These are phyloP conservation scores for Thielaviopsis musarum DNA, from an alignment of 2,329 filamentous ascomycete species.

Conservation along the genomic window DNA sequence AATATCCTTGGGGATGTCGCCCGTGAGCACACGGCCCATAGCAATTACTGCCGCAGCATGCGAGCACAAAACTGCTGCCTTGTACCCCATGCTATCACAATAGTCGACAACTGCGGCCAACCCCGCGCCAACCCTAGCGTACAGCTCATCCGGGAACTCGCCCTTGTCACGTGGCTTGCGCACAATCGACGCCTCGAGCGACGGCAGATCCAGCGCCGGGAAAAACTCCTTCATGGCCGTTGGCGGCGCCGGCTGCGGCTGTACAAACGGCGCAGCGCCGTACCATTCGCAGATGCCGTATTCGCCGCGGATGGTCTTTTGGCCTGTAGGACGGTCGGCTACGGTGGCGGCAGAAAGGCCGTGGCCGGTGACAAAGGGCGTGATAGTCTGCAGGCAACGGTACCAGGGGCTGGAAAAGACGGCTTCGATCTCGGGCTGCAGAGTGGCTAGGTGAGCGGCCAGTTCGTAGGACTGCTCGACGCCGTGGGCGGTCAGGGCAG, in stretches of 20 bases:
- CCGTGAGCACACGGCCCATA: constrained; percentile 67
- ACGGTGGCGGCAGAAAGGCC: constrained; percentile 13
- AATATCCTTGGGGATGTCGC: constrained; percentile 52
- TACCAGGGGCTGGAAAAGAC: constrained; percentile 82
- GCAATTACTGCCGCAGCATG: constrained; percentile 86
- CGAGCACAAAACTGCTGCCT: constrained; percentile 63
- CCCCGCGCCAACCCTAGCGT: constrained; percentile 59
- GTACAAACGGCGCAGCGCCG: constrained; percentile 67
- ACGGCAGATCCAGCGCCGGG: constrained; percentile 38
- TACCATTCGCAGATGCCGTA: constrained; percentile 71
- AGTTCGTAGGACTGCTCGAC: constrained; percentile 70
- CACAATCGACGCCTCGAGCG: constrained; percentile 51
- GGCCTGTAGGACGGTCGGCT: constrained; percentile 13
- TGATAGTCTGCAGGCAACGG: constrained; percentile 70
- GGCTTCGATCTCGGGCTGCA: constrained; percentile 51
- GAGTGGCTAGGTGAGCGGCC: constrained; percentile 41
- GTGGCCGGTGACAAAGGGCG: constrained; percentile 45
- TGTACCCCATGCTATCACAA: constrained; percentile 53
- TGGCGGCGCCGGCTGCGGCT: constrained; percentile 58
- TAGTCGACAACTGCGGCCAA: constrained; percentile 53
- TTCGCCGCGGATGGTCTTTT: constrained; percentile 34
- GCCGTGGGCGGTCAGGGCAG: constrained; percentile 72
- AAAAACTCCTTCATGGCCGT: constrained; percentile 50
- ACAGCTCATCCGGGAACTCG: constrained; percentile 64
- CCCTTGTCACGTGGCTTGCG: constrained; percentile 35